Evolutionary conservation across 192 early-diverging fungal species (phyloP).

Genomic region (Dissophora ornata): DNA sequence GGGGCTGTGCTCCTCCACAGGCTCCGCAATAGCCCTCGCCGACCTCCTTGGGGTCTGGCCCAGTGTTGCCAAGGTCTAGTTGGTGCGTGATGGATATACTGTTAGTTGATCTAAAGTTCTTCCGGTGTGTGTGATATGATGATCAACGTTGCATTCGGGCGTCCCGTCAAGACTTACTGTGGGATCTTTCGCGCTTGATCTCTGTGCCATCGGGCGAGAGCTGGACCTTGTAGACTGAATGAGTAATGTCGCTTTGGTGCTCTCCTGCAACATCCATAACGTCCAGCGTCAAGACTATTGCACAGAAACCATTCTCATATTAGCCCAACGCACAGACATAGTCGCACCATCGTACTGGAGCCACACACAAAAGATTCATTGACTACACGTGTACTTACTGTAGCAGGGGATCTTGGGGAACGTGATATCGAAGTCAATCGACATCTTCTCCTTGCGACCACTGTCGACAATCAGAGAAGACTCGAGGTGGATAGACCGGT

Average conservation of each 20-base stretch:
- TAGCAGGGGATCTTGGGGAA: slow-evolving; percentile 94
- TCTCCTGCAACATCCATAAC: slow-evolving; percentile 96
- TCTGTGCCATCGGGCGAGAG: slow-evolving; percentile 72
- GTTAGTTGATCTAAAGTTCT: too few relatives aligned
- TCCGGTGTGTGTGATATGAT: too few relatives aligned
- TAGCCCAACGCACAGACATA: slow-evolving; percentile 12
- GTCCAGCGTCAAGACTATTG: slow-evolving; percentile 87
- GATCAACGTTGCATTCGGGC: too few relatives aligned
- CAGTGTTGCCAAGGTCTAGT: slow-evolving; percentile 63
- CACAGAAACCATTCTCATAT: too few relatives aligned
- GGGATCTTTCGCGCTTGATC: slow-evolving; percentile 68
- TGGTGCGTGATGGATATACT: slow-evolving; percentile 9
- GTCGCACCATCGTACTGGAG: slow-evolving; percentile 52
- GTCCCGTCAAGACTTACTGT: slow-evolving; percentile 64
- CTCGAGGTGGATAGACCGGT: slow-evolving; percentile 70
- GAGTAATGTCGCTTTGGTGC: slow-evolving; percentile 82
- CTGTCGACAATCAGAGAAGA: slow-evolving; percentile 87
- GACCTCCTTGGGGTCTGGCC: slow-evolving; percentile 41
- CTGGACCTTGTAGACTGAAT: slow-evolving; percentile 86
- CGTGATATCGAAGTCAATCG: slow-evolving; percentile 89
- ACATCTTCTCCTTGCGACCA: slow-evolving; percentile 87
- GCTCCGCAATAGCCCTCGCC: slow-evolving; percentile 80
- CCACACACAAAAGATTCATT: slow-evolving; percentile 18
- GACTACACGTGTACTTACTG: slow-evolving; percentile 69
- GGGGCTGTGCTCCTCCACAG: slow-evolving; percentile 85